Evolutionary conservation across 768 basidiomycete species (phyloP), one percentile per base, ranked within the genome.

Genomic region (Leccinum variicolor): DNA sequence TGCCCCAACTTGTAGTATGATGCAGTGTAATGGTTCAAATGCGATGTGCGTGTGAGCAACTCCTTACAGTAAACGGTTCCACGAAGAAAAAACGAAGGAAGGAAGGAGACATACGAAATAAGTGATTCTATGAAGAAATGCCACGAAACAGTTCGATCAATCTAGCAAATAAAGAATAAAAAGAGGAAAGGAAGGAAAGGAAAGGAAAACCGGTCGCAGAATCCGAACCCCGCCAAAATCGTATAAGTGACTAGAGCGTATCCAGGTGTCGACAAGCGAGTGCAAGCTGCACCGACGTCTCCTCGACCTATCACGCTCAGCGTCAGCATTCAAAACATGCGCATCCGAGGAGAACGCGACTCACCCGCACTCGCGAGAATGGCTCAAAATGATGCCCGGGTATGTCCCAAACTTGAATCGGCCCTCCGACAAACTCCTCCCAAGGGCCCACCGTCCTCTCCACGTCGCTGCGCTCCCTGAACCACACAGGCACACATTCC

Each of bases 381-480:
- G 80, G 75, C 60, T 79, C 68, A 58, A 89, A 89, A 60, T 90
- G 88, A 66, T 89, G 70, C 0, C 88, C 88, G 0, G 86, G 83
- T 4, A 89, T 81, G 59, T 84, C 81, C 43, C 82, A 65, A 2
- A 80, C 73, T 39, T 76, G 74, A 1, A 87, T 56, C 6, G 65
- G 29, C 9, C 50, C 57, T 4, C 74, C 74, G 0, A 77, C 69
- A 9, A 84, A 59, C 0, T 46, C 60, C 53, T 81, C 77, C 87
- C 88, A 89, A 21, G 74, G 79, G 0, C 52, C 58, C 0, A 75
- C 72, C 7, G 75, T 69, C 15, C 66, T 56, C 21, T 61, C 59
- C 0, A 67, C 60, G 29, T 79, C 68, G 17, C 64, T 69, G 13
- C 84, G 77, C 54, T 84, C 75, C 0, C 77, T 68, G 33, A 89